Evolutionary conservation across 192 early-diverging fungal genomes (phyloP), one percentile per base, ranked within the genome.

Genomic region (Phycomyces nitens): DNA sequence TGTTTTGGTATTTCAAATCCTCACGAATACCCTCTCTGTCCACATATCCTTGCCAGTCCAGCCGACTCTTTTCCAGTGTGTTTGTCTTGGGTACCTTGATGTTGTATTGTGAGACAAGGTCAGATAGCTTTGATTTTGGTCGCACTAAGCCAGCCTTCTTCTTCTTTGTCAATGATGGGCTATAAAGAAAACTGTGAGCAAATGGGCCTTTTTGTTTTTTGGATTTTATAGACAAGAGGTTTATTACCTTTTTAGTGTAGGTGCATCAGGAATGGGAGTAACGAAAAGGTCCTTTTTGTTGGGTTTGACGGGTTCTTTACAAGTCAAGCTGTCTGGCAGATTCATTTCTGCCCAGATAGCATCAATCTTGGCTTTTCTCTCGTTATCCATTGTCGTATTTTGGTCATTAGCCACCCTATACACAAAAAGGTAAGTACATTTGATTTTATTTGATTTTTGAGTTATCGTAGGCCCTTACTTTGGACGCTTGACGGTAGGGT

Each of bases 41-140:
- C 21, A 89, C 87, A 72, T 79, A 86, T 22, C 69, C 67, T 39
- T 82, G 77, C 88, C 88, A 90, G 62, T 90, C 88, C 71, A 81
- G 42, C 65, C 85, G 86, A 18, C 82, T 84, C 63, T 88, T 83
- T 29, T 90, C 88, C 16, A 90, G 69, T 16, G 87, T 86, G 22
- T 87, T 88, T 51, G 89, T 70, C 66, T 87, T 88, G 12, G 81
- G 71, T 8, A 78, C 82, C 56, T 80, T 86, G 61, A 79, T 80
- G 3, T 71, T 71, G 18, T 71, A 70, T 26, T 68, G 74, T 41
- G 64, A 58, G 4, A 64, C 69, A 14, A 76, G 62, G 6, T 58
- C 58, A 7, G 64, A 65, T 20, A 76, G 52, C 9, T 53, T 53
- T 8, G 69, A 76, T 61, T 76, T 76, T 16, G 74, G 74, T 60